Evolutionary conservation across 768 basidiomycete species (phyloP), one percentile per base, ranked within the genome.

Genomic region (Pisolithus tinctorius): DNA sequence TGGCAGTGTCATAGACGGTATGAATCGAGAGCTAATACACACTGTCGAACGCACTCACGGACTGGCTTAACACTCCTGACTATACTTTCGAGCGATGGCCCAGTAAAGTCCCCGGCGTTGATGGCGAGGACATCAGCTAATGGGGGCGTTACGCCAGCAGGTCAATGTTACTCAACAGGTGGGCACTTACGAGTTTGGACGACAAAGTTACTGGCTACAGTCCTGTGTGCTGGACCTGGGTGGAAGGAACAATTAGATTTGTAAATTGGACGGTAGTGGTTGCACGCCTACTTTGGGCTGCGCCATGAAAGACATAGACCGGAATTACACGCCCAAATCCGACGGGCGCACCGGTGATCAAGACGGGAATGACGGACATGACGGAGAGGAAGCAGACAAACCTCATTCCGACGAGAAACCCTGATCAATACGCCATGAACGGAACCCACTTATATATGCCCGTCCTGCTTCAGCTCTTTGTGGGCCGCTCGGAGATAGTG

Each of bases 51-150:
- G 31, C 37, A 42, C 48, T 23, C 17, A 49, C 48, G 27, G 14
- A 49, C 20, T n/a, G 48, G 48, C 41, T 25, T 41, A 14, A 49
- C 27, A 14, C 48, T 49, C 40, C 34, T 49, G 10, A 49, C 31
- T 6, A 49, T 25, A 25, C 20, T 11, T n/a, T 30, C 39, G 16
- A 49, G 48, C 29, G 38, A 31, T 29, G 20, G 8, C 16, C 23
- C n/a, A 16, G 17, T 17, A 17, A 27, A 1, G 34, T n/a, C 14
- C 16, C 10, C 40, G 20, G 16, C 37, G 14, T 3, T 16, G 10
- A 38, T 14, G 30, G n/a, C 16, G 13, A 20, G 27, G 2, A 10
- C 27, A 7, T 42, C 17, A 36, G 26, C 27, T 30, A 36, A 20
- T 7, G 41, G n/a, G 31, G 25, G 6, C 6, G 29, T 23, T 20